Conservation (phyloP, 2,329 filamentous ascomycete species). For the Niveomyces coronatus region DNA sequence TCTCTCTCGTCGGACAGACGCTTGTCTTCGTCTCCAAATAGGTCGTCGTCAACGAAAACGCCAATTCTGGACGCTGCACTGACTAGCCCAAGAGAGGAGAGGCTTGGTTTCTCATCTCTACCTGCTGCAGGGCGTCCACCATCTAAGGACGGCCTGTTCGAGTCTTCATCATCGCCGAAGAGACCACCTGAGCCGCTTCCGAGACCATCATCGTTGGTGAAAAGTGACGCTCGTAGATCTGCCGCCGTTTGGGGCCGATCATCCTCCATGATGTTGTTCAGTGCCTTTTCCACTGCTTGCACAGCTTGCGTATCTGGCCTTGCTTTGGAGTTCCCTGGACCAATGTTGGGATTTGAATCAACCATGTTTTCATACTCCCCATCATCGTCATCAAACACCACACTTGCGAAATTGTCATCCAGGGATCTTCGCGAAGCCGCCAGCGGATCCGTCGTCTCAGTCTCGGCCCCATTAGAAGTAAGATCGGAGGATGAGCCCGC, state of each 20-base stretch:
- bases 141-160: conserved; percentile 54
- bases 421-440: conserved; percentile 51
- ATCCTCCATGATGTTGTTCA: conserved; percentile 86
- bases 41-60: conserved; percentile 86
- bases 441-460: conserved; percentile 30
- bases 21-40: conserved; percentile 82
- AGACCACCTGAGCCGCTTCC: conserved; percentile 42
- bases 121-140: conserved; percentile 21
- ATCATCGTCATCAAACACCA: conserved; percentile 75
- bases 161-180: conserved; percentile 46
- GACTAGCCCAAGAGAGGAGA: conserved; percentile 84
- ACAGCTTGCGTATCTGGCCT: conserved; percentile 70
- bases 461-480: conserved; percentile 26
- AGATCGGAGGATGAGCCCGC: conserved; percentile 40
- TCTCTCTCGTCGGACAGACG: conserved; percentile 80
- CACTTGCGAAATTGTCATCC: conserved; percentile 45
- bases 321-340: conserved; percentile 50
- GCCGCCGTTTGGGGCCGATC: conserved; percentile 54
- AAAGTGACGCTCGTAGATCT: conserved; percentile 56
- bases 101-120: conserved; percentile 62
- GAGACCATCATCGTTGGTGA: conserved; percentile 30
- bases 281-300: conserved; percentile 81
- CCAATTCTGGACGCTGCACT: conserved; percentile 79
- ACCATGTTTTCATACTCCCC: conserved; percentile 58
- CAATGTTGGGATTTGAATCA: conserved; percentile 69